Conservation (phyloP, 371 early-diverging fungal genomes). For the Vairimorpha necatrix region DNA sequence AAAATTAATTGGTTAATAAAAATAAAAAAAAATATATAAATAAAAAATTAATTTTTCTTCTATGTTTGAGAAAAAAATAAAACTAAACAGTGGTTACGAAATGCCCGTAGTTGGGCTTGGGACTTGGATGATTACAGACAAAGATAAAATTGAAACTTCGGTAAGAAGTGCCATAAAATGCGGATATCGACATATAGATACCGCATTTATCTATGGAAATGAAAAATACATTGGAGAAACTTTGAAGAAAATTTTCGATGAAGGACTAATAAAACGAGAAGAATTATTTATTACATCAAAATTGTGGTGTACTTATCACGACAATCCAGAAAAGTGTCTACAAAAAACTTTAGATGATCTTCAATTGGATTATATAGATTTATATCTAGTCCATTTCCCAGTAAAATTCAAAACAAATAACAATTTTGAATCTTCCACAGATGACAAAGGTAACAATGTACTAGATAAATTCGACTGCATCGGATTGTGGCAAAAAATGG, state of each 20-base stretch:
- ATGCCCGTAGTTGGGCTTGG: constrained; percentile 62
- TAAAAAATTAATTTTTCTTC: background rate
- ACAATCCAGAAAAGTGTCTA: constrained; percentile 63
- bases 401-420: constrained; percentile 49
- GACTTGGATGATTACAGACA: constrained; percentile 54
- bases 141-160: constrained; percentile 65
- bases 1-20: too few relatives aligned
- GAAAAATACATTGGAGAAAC: constrained; percentile 74
- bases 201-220: constrained; percentile 71
- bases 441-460: constrained; percentile 66
- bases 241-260: constrained; percentile 68
- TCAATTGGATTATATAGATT: constrained; percentile 74
- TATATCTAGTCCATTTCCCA: constrained; percentile 79
- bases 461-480: constrained; percentile 62
- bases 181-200: constrained; percentile 74
- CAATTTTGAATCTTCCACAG: background rate
- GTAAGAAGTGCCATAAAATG: constrained; percentile 66
- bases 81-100: constrained; percentile 47
- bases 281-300: constrained; percentile 80
- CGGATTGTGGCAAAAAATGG: constrained; percentile 72
- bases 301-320: constrained; percentile 73
- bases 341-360: constrained; percentile 69
- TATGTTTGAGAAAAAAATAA: constrained; percentile 27
- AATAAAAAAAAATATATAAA: too few relatives aligned
- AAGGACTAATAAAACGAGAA: constrained; percentile 68